phyloP scores from a whole-genome alignment of 2,329 filamentous ascomycete species.

The Fusarium caatingaense region DNA sequence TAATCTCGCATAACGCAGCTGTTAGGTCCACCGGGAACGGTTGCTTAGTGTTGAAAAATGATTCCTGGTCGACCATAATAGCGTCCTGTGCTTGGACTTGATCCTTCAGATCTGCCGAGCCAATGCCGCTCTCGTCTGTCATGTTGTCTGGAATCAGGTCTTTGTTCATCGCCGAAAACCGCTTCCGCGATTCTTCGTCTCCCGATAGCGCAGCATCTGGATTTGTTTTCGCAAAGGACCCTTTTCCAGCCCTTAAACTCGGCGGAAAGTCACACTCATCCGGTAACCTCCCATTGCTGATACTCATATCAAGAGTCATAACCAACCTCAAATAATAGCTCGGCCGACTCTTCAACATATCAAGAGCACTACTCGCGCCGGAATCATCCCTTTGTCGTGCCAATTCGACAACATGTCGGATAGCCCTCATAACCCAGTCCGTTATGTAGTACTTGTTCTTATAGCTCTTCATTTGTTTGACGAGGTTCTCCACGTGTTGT shows the following conservation, averaged over 20 bases:
- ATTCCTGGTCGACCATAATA: background rate
- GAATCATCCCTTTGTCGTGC: constrained; percentile 23
- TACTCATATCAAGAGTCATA: constrained; percentile 43
- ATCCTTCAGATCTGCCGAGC: rapidly evolving
- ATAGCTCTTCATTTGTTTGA: constrained; percentile 42
- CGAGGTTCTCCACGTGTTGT: constrained; percentile 36
- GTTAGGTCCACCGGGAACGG: background rate
- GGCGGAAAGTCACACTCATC: constrained; percentile 43
- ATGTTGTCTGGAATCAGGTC: background rate
- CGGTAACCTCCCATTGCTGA: constrained; percentile 40
- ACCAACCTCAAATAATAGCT: constrained; percentile 38
- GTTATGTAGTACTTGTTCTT: constrained; percentile 40
- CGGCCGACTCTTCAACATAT: constrained; percentile 35
- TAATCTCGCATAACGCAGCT: constrained; percentile 17
- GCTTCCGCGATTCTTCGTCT: background rate
- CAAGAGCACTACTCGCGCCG: constrained; percentile 21
- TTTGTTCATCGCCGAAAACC: constrained; percentile 13
- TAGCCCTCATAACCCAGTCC: constrained; percentile 40
- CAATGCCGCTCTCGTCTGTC: rapidly evolving
- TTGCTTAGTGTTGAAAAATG: constrained; percentile 12
- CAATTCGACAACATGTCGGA: constrained; percentile 37
- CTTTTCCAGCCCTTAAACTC: background rate
- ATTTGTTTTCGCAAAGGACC: background rate
- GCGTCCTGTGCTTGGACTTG: background rate
- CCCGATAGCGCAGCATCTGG: rapidly evolving